A percentile compares a stretch with the other conserved stretches of the same genome.
Evolutionary conservation across 176 grass and related monocot genomes (phyloP).

Genomic region (Oropetium thomaeum): DNA sequence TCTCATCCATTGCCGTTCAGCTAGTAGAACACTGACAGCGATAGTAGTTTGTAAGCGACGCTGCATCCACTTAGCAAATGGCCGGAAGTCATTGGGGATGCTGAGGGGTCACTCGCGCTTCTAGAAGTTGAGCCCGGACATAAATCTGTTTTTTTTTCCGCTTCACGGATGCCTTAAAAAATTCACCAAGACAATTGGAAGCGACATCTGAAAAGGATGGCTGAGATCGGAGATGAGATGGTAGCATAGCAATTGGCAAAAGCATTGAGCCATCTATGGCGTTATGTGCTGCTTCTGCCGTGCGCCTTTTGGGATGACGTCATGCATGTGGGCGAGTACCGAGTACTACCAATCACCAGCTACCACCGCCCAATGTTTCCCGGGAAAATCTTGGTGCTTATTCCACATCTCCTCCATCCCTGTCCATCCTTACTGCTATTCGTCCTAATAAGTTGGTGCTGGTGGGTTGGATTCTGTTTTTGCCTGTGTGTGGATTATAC

Average conservation of each 20-base stretch:
- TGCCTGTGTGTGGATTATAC: background rate
- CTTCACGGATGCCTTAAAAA: slow-evolving; percentile 18
- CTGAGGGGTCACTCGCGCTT: slow-evolving; percentile 34
- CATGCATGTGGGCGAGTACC: slow-evolving; percentile 55
- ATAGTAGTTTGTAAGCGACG: slow-evolving; percentile 26
- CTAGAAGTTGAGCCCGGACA: slow-evolving; percentile 45
- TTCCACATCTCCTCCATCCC: slow-evolving; percentile 5
- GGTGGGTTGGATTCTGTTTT: slow-evolving; percentile 30
- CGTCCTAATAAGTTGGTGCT: slow-evolving; percentile 21
- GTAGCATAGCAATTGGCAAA: slow-evolving; percentile 24
- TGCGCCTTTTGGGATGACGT: slow-evolving; percentile 45
- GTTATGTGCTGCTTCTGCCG: background rate
- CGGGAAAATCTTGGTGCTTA: background rate
- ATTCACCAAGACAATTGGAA: slow-evolving; percentile 26
- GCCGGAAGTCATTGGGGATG: slow-evolving; percentile 28
- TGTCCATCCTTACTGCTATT: slow-evolving; percentile 23
- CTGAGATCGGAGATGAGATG: slow-evolving; percentile 12
- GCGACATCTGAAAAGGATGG: slow-evolving; percentile 39
- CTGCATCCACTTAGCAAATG: slow-evolving; percentile 41
- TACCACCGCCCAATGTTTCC: slow-evolving; percentile 44
- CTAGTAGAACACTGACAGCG: slow-evolving; percentile 16
- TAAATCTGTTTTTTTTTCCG: slow-evolving; percentile 24
- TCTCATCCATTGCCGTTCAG: slow-evolving; percentile 22
- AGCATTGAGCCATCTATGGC: slow-evolving; percentile 19
- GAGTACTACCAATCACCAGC: slow-evolving; percentile 56